phyloP scores from a whole-genome alignment of 2,329 filamentous ascomycete genomes.

The Colletotrichum spinosum region DNA sequence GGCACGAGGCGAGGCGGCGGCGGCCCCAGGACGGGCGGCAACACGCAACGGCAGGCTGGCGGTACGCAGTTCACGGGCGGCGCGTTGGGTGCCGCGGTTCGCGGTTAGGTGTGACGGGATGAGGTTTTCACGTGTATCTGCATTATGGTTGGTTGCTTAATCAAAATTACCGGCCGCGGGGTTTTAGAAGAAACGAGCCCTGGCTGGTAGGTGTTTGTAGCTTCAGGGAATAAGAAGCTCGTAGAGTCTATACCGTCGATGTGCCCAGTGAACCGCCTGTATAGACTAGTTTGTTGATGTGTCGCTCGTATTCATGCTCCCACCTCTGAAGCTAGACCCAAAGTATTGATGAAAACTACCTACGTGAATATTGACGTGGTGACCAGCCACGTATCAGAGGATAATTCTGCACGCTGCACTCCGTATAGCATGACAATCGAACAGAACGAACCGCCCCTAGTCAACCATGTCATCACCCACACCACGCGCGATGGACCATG shows the following conservation, averaged over 20 bases:
- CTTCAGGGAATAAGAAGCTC: conserved; percentile 40
- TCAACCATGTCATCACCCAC: too few relatives aligned
- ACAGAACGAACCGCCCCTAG: too few relatives aligned
- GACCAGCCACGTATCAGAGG: not conserved
- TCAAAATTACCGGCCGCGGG: conserved; percentile 39
- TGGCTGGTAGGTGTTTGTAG: conserved; percentile 39
- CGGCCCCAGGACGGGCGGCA: conserved; percentile 68
- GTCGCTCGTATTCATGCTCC: not conserved
- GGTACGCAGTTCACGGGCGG: conserved; percentile 86
- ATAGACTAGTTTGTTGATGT: not conserved
- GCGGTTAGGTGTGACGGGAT: conserved; percentile 57
- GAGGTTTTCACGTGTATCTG: conserved; percentile 38
- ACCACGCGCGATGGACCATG: conserved; percentile 7
- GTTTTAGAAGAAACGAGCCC: conserved; percentile 30
- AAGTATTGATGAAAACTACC: too few relatives aligned
- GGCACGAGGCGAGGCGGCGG: conserved; percentile 72
- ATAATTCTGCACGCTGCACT: too few relatives aligned
- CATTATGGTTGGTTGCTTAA: conserved; percentile 40
- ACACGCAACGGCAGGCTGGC: conserved; percentile 73
- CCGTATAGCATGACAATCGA: too few relatives aligned
- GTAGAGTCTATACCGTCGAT: conserved; percentile 29
- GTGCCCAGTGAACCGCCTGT: too few relatives aligned
- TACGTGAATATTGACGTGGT: not conserved
- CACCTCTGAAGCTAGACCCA: too few relatives aligned
- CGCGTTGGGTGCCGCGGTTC: conserved; percentile 77